Conservation (phyloP, 2,329 filamentous ascomycete genomes). For the Fusarium tanahbumbuense region DNA sequence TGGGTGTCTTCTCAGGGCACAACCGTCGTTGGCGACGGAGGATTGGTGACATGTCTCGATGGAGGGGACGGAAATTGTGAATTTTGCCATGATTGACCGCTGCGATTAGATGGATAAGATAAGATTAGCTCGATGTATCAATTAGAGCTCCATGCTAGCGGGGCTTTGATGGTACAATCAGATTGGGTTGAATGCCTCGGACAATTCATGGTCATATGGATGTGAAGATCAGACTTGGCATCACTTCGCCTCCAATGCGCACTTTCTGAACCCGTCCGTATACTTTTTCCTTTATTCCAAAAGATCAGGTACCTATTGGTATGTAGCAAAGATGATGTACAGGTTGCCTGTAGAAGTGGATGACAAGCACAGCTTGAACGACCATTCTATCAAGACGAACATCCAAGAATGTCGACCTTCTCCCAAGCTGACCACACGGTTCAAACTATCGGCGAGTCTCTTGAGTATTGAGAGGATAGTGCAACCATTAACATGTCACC, state of each 20-base stretch:
- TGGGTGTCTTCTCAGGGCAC: neutral
- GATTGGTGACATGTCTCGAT: neutral
- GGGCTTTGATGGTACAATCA: neutral
- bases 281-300: neutral
- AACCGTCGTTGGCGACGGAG: neutral
- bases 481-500: neutral
- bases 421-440: neutral
- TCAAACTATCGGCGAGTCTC: neutral
- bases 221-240: neutral
- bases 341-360: too few relatives aligned
- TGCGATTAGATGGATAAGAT: constrained; percentile 35
- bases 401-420: neutral
- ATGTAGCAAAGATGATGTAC: neutral
- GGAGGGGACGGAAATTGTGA: constrained; percentile 30
- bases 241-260: neutral
- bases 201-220: neutral
- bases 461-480: neutral
- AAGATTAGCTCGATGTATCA: neutral
- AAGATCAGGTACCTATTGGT: neutral
- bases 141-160: neutral
- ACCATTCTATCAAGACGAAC: neutral
- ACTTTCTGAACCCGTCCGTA: neutral
- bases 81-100: constrained; percentile 40
- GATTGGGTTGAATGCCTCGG: neutral
- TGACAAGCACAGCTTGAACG: too few relatives aligned